phyloP scores from a whole-genome alignment of 139 green algal genomes.

The Auxenochlorella protothecoides region DNA sequence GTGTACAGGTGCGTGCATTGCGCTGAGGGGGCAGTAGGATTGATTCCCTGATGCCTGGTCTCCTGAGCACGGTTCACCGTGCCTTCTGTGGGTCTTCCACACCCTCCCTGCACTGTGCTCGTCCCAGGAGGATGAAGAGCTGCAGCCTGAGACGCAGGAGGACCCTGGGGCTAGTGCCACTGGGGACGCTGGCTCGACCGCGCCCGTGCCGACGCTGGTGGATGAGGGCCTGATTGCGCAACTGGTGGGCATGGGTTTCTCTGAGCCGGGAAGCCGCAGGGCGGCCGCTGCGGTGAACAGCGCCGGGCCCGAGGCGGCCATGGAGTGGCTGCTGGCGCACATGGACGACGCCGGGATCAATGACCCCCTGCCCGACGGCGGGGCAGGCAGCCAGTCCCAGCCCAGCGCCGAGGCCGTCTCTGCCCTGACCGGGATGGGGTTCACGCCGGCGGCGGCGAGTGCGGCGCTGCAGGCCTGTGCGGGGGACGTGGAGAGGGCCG shows the following conservation, averaged over 20 bases:
- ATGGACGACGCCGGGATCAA: conserved; percentile 89
- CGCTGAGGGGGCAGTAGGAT: too few relatives aligned
- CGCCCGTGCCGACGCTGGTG: not conserved
- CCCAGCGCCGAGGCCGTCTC: conserved; percentile 19
- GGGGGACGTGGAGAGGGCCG: conserved; percentile 78
- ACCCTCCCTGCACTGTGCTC: too few relatives aligned
- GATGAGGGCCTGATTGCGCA: conserved; percentile 34
- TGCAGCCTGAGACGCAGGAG: too few relatives aligned
- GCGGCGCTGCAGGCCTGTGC: conserved; percentile 51
- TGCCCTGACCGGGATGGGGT: conserved; percentile 76
- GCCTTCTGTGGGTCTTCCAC: too few relatives aligned
- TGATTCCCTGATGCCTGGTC: too few relatives aligned
- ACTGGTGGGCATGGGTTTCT: conserved; percentile 85
- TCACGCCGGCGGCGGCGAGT: conserved; percentile 42
- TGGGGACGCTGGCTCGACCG: conserved; percentile 32
- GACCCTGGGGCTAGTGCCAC: conserved; percentile 57
- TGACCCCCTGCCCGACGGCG: conserved; percentile 44
- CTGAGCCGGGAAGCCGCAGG: conserved; percentile 58
- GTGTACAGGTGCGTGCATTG: too few relatives aligned
- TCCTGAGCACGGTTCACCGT: too few relatives aligned
- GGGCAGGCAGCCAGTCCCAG: not conserved
- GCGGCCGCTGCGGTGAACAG: conserved; percentile 51
- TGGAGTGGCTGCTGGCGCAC: conserved; percentile 88
- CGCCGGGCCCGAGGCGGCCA: conserved; percentile 58
- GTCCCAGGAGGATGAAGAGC: too few relatives aligned